Evolutionary conservation across 192 early-diverging fungal genomes (phyloP).

Genomic region (Coemansia erecta): DNA sequence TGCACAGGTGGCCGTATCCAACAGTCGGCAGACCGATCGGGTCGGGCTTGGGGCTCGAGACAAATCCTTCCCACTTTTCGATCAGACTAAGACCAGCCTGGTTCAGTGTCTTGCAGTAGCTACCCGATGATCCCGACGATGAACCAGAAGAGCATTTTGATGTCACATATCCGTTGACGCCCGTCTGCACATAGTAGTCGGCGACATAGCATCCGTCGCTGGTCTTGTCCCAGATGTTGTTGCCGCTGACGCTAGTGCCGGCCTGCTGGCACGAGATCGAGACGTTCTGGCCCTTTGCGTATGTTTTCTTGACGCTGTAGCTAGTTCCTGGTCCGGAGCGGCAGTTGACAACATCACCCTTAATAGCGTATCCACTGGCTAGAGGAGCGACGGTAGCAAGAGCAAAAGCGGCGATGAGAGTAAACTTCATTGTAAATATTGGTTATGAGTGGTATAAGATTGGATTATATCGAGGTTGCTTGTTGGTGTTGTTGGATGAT

Average conservation of each 20-base stretch:
- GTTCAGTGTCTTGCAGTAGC: conserved; percentile 11
- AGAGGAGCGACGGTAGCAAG: conserved; percentile 4
- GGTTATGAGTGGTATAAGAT: too few species aligned
- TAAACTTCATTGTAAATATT: conserved; percentile 17
- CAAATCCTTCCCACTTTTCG: conserved; percentile 48
- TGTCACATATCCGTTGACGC: background rate
- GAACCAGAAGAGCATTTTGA: too few species aligned
- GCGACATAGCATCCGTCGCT: conserved; percentile 48
- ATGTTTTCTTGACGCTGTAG: conserved; percentile 19
- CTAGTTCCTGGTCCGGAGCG: conserved; percentile 32
- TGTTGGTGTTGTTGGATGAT: background rate
- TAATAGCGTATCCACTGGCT: conserved; percentile 14
- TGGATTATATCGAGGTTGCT: background rate
- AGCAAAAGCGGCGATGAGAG: conserved; percentile 16
- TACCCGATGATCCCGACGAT: too few species aligned
- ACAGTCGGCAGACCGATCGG: conserved; percentile 51
- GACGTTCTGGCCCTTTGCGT: conserved; percentile 19
- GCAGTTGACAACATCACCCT: conserved; percentile 19
- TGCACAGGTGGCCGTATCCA: too few species aligned
- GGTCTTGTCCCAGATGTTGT: conserved; percentile 46
- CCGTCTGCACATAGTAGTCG: conserved; percentile 49
- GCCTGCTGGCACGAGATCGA: background rate
- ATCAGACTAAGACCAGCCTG: conserved; percentile 31
- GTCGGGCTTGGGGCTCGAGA: conserved; percentile 32
- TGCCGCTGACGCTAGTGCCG: conserved; percentile 15